phyloP scores from a whole-genome alignment of 2,329 filamentous ascomycete species.

The Colletotrichum cereale region DNA sequence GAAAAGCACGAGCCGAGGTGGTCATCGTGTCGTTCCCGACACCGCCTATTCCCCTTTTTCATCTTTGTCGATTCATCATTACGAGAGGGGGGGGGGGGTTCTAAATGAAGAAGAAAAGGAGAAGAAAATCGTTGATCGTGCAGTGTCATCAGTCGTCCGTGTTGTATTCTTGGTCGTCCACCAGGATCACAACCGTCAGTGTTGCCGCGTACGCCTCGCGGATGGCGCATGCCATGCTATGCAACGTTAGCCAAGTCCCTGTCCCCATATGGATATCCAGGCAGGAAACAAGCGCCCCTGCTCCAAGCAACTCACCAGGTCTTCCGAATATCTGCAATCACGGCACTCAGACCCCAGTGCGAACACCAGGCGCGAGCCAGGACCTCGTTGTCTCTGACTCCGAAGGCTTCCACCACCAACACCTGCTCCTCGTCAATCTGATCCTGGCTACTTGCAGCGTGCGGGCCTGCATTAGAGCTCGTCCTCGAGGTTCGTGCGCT shows the following conservation, averaged over 20 bases:
- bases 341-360: conserved; percentile 78
- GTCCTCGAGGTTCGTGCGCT: conserved; percentile 49
- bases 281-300: neutral
- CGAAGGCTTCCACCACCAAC: conserved; percentile 79
- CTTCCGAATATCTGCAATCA: conserved; percentile 76
- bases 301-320: conserved; percentile 68
- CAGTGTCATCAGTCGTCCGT: conserved; percentile 34
- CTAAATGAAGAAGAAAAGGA: neutral
- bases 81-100: no score
- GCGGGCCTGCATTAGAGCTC: conserved; percentile 49
- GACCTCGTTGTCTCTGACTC: conserved; percentile 81
- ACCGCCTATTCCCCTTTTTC: conserved; percentile 3
- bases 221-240: conserved; percentile 78
- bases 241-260: neutral
- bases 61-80: conserved; percentile 9
- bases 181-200: conserved; percentile 78
- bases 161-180: conserved; percentile 57
- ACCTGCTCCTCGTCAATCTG: conserved; percentile 73
- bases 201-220: conserved; percentile 81
- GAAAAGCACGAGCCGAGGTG: conserved; percentile 11
- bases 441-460: conserved; percentile 45
- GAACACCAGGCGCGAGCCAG: conserved; percentile 82
- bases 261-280: neutral
- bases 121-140: neutral
- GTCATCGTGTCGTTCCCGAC: neutral